Evolutionary conservation across 371 early-diverging fungal species (phyloP).

Genomic region (Lichtheimia corymbifera): DNA sequence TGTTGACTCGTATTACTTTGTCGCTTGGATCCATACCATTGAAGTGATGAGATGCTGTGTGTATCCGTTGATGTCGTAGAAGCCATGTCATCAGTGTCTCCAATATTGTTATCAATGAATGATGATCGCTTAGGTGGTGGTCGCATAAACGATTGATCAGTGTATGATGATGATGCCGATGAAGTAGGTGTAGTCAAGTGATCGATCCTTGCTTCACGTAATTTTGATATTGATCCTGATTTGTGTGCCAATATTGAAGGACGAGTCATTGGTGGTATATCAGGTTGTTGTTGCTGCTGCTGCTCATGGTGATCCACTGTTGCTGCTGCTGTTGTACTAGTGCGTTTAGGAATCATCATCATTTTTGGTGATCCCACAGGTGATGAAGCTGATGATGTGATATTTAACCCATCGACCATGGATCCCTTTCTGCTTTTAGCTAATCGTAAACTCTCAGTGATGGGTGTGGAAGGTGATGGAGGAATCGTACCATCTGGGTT

Average conservation of each 20-base stretch:
- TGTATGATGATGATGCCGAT: constrained; percentile 9
- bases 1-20: constrained; percentile 10
- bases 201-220: constrained; percentile 18
- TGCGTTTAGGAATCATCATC: constrained; percentile 6
- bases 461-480: constrained; percentile 14
- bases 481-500: constrained; percentile 13
- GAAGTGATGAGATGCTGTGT: constrained; percentile 16
- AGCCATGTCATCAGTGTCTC: constrained; percentile 20
- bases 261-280: neutral
- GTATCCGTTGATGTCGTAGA: constrained; percentile 19
- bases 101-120: constrained; percentile 11
- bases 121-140: constrained; percentile 9
- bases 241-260: constrained; percentile 11
- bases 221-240: constrained; percentile 29
- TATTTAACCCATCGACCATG: constrained; percentile 11
- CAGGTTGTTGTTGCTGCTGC: too few relatives aligned
- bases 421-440: constrained; percentile 20
- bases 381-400: constrained; percentile 12
- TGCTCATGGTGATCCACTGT: neutral
- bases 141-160: constrained; percentile 7
- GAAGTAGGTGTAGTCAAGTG: constrained; percentile 1
- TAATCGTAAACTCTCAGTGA: constrained; percentile 1
- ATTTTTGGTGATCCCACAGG: constrained; percentile 17
- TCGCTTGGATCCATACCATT: constrained; percentile 15
- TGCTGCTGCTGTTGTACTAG: neutral